Conservation (phyloP, 805 yeast species). For the Hanseniaspora lachancei region DNA sequence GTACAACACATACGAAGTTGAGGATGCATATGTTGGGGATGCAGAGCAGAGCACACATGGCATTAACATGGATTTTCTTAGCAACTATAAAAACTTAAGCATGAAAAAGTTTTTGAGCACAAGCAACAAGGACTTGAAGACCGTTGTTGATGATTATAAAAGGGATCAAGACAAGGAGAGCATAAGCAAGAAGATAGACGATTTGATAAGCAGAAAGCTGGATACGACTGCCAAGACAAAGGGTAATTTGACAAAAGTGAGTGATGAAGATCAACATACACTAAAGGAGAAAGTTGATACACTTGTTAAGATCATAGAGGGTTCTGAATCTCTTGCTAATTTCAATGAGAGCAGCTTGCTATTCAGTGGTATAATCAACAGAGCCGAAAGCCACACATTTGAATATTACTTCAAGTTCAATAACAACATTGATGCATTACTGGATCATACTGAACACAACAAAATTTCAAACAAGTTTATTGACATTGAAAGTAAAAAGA, state of each 20-base stretch:
- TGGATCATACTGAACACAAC: slow-evolving; percentile 17
- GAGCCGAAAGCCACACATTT: neutral
- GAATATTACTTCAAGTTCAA: neutral
- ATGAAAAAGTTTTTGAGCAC: slow-evolving; percentile 3
- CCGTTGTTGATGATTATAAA: slow-evolving; percentile 14
- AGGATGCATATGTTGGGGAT: neutral
- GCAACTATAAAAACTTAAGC: slow-evolving; percentile 1
- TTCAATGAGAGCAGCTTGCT: neutral
- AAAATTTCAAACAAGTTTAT: slow-evolving; percentile 2
- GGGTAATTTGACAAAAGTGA: neutral
- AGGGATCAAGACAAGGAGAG: slow-evolving; percentile 21
- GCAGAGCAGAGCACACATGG: neutral
- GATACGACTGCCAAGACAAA: neutral
- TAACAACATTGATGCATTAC: neutral
- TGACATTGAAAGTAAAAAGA: slow-evolving; percentile 3
- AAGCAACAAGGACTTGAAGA: slow-evolving; percentile 16
- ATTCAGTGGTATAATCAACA: neutral
- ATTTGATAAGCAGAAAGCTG: slow-evolving; percentile 4
- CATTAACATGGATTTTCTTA: slow-evolving; percentile 7
- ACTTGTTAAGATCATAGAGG: neutral
- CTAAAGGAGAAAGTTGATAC: neutral
- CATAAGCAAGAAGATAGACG: slow-evolving; percentile 20
- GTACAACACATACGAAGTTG: slow-evolving; percentile 5
- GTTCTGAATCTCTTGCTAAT: neutral
- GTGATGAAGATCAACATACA: neutral